Evolutionary conservation across 495 filamentous ascomycete species (phyloP), one percentile per base, ranked within the genome.

Genomic region (Xylaria scruposa): DNA sequence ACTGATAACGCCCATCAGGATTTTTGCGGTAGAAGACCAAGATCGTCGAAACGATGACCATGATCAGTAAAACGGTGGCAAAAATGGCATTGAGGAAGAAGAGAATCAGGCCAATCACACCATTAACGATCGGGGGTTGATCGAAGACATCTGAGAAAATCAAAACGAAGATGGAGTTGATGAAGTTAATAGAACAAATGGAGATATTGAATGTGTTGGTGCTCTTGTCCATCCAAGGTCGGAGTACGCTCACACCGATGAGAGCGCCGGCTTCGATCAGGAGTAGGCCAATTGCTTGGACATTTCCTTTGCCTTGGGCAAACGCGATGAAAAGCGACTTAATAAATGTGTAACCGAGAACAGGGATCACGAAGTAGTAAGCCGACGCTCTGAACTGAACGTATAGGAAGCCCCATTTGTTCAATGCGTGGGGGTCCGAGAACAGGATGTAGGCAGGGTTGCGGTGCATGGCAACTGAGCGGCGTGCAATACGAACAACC

Each of bases 221-320:
- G 83, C 94, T 96, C 89, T 97, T 98, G 85, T 99, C 96, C 96
- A 99, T 98, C 90, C 94, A 99, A 8, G 96, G 96, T 51, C 93
- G 90, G 75, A 97, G 83, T 56, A 97, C 89, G 72, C 89, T 92
- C 44, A 94, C 90, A 38, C 79, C 88, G 75, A 98, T 91, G 73
- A 99, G 86, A 75, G 93, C 91, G 36, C 77, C 89, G 0, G 92
- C 92, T 83, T 99, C 96, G 71, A 98, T 90, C 51, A 99, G 81
- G 60, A 98, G 86, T 71, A 98, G 83, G 2, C 91, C 93, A 59
- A 98, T 87, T 9, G 95, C 94, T 78, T 98, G 95, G 26, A 91
- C 89, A 15, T 88, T 89, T n/a, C 91, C 90, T 59, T 82, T 88
- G 0, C 81, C 79, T 81, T 99, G 96, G 49, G 85, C 90, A 60